These are phyloP conservation scores for Trichoderma simmonsii DNA, from an alignment of 2,329 filamentous ascomycete species.

Conservation along the genomic window DNA sequence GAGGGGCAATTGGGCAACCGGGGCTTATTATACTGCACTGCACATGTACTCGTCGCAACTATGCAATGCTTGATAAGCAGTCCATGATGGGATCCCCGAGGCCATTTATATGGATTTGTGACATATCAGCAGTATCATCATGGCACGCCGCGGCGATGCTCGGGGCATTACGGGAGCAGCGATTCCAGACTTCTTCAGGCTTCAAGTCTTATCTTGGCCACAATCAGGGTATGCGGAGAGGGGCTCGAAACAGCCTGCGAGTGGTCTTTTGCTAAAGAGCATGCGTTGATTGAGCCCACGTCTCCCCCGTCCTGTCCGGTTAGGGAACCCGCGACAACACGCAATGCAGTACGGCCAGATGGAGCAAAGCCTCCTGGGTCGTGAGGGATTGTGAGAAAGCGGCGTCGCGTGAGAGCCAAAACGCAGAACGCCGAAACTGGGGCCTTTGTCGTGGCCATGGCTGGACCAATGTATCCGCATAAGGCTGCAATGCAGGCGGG, in stretches of 20 bases:
- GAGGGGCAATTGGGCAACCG: neutral
- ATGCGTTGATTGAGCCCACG: conserved; percentile 17
- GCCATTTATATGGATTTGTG: neutral
- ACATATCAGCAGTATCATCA: neutral
- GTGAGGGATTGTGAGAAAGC: neutral
- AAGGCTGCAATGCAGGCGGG: conserved; percentile 20
- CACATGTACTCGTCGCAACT: neutral
- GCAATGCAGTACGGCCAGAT: neutral
- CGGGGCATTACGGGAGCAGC: neutral
- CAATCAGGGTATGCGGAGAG: neutral
- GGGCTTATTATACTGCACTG: conserved; percentile 6
- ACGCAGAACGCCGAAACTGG: neutral
- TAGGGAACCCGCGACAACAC: conserved; percentile 7
- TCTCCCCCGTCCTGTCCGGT: neutral
- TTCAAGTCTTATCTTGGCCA: neutral
- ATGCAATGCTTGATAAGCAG: neutral
- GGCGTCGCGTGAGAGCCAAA: neutral
- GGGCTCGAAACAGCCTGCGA: neutral
- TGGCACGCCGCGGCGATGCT: neutral
- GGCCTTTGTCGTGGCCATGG: conserved; percentile 16
- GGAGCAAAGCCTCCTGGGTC: neutral
- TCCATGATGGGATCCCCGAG: neutral
- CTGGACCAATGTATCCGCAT: conserved; percentile 12
- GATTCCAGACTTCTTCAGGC: neutral
- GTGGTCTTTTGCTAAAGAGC: conserved; percentile 3